Evolutionary conservation across 148 eudicot genomes (phyloP).

Genomic region (Fagopyrum tataricum): DNA sequence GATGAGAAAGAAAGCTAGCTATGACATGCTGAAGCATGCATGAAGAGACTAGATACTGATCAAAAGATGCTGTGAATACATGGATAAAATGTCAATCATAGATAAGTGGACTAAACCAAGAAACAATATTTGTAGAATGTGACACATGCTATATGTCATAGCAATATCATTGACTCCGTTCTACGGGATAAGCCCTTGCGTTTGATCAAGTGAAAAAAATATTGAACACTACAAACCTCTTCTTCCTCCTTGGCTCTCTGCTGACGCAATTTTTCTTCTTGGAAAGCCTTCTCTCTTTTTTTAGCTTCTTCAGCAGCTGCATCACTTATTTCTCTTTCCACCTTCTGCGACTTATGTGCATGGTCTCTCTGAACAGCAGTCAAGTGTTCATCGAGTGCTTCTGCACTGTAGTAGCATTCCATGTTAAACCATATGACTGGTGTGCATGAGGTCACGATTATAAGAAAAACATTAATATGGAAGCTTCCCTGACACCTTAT

Average conservation of each 20-base stretch:
- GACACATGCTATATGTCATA: background rate
- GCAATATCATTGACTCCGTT: background rate
- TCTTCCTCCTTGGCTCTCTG: constrained; percentile 65
- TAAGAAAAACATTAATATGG: background rate
- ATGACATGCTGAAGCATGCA: background rate
- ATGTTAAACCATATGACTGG: background rate
- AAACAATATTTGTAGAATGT: background rate
- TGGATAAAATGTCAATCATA: background rate
- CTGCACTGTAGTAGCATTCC: constrained; percentile 49
- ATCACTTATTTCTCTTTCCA: constrained; percentile 85
- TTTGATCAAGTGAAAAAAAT: background rate
- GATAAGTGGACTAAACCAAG: background rate
- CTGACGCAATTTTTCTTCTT: constrained; percentile 60
- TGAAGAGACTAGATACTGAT: background rate
- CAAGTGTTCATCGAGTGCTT: constrained; percentile 87
- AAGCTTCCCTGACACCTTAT: background rate
- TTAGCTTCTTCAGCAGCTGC: constrained; percentile 85
- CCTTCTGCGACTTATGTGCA: constrained; percentile 74
- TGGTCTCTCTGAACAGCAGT: constrained; percentile 82
- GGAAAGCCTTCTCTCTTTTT: constrained; percentile 67
- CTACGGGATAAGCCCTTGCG: background rate
- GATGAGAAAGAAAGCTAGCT: background rate
- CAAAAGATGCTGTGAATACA: background rate
- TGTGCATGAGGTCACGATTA: background rate
- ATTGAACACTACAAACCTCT: constrained; percentile 38